phyloP scores from a whole-genome alignment of 2,329 filamentous ascomycete genomes.

The Diplodia scrobiculata region DNA sequence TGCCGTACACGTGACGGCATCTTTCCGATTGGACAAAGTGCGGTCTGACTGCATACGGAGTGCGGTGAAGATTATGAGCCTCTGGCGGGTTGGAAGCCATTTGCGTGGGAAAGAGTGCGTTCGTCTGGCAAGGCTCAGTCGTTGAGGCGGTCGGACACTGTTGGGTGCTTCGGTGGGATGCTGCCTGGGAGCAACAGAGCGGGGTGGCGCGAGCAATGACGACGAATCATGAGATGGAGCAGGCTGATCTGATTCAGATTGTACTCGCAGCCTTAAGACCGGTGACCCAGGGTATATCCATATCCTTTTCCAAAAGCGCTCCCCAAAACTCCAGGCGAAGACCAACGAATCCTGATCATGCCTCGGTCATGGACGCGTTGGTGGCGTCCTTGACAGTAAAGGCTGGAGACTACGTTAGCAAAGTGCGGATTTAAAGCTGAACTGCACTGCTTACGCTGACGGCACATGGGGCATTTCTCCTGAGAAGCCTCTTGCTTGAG shows the following conservation, averaged over 20 bases:
- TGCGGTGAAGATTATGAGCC: neutral
- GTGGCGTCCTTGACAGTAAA: conserved; percentile 45
- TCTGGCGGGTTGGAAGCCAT: neutral
- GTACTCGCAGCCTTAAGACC: conserved; percentile 14
- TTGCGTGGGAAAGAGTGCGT: neutral
- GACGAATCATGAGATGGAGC: conserved; percentile 20
- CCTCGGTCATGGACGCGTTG: conserved; percentile 25
- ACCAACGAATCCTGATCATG: neutral
- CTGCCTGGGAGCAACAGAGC: conserved; percentile 6
- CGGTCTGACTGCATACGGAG: neutral
- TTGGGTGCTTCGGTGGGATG: neutral
- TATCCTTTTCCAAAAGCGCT: conserved; percentile 1
- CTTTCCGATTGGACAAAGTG: conserved; percentile 10
- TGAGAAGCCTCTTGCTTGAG: conserved; percentile 92
- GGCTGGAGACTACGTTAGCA: conserved; percentile 36
- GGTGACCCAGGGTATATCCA: conserved; percentile 20
- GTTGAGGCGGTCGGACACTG: neutral
- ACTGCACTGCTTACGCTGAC: conserved; percentile 69
- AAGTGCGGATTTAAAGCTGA: neutral
- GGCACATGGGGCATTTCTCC: conserved; percentile 96
- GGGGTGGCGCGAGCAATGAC: conserved; percentile 6
- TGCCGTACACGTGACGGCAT: conserved; percentile 24
- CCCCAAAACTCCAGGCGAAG: conserved; percentile 18
- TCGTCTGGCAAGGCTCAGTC: neutral
- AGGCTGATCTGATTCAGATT: conserved; percentile 17